Percentiles rank a stretch among this genome's conserved stretches.
phyloP scores from a whole-genome alignment of 371 early-diverging fungal genomes.

The Mortierella polycephala region DNA sequence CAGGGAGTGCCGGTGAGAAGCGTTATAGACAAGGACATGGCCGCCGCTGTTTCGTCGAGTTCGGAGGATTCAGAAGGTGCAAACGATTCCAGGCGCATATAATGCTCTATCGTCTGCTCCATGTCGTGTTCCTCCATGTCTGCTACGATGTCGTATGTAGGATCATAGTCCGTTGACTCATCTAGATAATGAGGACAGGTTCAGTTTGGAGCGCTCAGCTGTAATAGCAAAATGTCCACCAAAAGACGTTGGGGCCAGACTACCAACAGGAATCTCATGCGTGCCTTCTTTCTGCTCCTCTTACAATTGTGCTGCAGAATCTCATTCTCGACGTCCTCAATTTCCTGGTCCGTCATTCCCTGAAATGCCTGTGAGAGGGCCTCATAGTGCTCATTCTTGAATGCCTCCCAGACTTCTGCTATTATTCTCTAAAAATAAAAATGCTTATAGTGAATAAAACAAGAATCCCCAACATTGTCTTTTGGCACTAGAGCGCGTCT shows the following conservation, averaged over 20 bases:
- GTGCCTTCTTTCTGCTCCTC: neutral
- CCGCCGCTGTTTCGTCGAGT: conserved; percentile 16
- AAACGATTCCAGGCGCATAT: conserved; percentile 22
- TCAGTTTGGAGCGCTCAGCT: no score
- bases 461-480: no score
- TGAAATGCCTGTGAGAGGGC: conserved; percentile 25
- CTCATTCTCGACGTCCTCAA: conserved; percentile 46
- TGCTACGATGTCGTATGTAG: conserved; percentile 27
- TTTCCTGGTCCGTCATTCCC: conserved; percentile 41
- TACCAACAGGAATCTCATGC: neutral
- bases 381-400: conserved; percentile 37
- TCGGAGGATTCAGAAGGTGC: conserved; percentile 1
- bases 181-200: neutral
- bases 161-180: conserved; percentile 19
- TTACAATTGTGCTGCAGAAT: conserved; percentile 39
- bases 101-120: conserved; percentile 39
- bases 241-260: no score
- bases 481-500: no score
- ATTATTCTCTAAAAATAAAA: conserved; percentile 28
- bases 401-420: conserved; percentile 47
- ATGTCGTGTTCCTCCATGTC: conserved; percentile 29
- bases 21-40: conserved; percentile 22
- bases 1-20: conserved; percentile 20
- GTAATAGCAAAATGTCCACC: no score
- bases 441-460: neutral